A percentile compares a stretch with the other conserved stretches of the same genome.
These are phyloP conservation scores for Musa schizocarpa DNA, from an alignment of 176 grass and related monocot species.

Conservation along the genomic window DNA sequence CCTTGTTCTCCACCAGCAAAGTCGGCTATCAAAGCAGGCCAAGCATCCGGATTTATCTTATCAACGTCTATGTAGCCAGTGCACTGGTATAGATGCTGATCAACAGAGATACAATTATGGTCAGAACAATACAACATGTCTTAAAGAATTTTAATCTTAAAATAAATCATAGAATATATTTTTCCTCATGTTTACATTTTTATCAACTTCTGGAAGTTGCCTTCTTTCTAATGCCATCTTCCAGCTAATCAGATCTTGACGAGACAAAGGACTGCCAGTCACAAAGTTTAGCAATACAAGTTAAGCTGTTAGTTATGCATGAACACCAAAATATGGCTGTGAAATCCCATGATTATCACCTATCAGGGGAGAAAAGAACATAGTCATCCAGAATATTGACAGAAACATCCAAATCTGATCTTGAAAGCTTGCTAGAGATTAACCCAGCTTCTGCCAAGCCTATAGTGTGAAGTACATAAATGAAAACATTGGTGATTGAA, in stretches of 20 bases:
- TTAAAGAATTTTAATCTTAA: neutral
- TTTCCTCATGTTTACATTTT: constrained; percentile 43
- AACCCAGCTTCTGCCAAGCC: constrained; percentile 91
- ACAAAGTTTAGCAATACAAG: constrained; percentile 10
- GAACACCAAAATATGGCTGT: neutral
- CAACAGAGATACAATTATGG: constrained; percentile 12
- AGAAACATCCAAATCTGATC: constrained; percentile 31
- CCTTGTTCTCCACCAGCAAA: constrained; percentile 72
- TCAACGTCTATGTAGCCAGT: constrained; percentile 86
- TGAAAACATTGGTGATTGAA: neutral
- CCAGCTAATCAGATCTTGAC: constrained; percentile 89
- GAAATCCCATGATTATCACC: constrained; percentile 33
- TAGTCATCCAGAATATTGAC: constrained; percentile 32
- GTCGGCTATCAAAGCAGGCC: constrained; percentile 80
- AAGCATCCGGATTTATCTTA: constrained; percentile 80
- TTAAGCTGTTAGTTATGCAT: neutral
- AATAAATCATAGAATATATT: constrained; percentile 8
- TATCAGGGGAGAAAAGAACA: constrained; percentile 60
- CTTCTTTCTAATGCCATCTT: constrained; percentile 88
- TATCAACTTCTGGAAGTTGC: constrained; percentile 67
- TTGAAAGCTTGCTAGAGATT: constrained; percentile 83
- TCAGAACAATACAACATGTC: neutral
- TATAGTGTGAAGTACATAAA: constrained; percentile 20
- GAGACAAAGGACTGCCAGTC: constrained; percentile 60
- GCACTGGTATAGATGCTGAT: constrained; percentile 52